These are phyloP conservation scores for Ogataea dorogensis DNA, from an alignment of 805 yeast genomes.

Conservation along the genomic window DNA sequence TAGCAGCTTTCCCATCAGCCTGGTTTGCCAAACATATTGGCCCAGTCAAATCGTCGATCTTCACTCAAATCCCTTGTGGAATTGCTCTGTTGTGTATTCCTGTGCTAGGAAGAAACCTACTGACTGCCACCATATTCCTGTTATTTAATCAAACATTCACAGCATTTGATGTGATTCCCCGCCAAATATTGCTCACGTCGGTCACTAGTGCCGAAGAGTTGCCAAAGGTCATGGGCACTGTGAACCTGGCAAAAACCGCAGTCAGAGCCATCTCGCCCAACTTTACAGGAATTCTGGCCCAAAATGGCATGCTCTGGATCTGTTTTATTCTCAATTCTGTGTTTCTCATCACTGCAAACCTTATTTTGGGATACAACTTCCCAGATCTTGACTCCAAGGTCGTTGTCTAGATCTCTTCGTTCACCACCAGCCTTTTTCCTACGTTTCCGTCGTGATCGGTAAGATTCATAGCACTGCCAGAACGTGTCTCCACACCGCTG, in stretches of 20 bases:
- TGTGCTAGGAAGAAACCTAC: slow-evolving; percentile 35
- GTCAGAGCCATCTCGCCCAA: slow-evolving; percentile 82
- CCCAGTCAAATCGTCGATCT: slow-evolving; percentile 71
- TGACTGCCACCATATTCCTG: slow-evolving; percentile 49
- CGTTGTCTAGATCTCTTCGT: slow-evolving; percentile 21
- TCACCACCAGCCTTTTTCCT: slow-evolving; percentile 27
- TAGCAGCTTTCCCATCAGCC: slow-evolving; percentile 78
- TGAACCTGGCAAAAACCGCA: slow-evolving; percentile 80
- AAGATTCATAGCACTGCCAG: slow-evolving; percentile 25
- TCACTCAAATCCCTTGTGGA: slow-evolving; percentile 79
- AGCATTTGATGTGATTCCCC: slow-evolving; percentile 90
- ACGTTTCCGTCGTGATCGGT: slow-evolving; percentile 14
- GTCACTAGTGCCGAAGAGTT: slow-evolving; percentile 62
- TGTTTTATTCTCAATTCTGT: slow-evolving; percentile 55
- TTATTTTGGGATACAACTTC: slow-evolving; percentile 43
- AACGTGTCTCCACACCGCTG: slow-evolving; percentile 30
- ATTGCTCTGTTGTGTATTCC: slow-evolving; percentile 57
- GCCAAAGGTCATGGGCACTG: slow-evolving; percentile 78
- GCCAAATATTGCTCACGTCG: slow-evolving; percentile 75
- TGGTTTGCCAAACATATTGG: slow-evolving; percentile 64
- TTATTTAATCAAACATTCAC: slow-evolving; percentile 59
- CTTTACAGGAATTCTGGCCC: slow-evolving; percentile 74
- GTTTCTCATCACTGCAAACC: slow-evolving; percentile 49
- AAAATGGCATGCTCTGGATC: slow-evolving; percentile 41
- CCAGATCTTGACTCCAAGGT: slow-evolving; percentile 37